Percentiles rank a stretch among this genome's conserved stretches.
phyloP scores from a whole-genome alignment of 108 stramenopile genomes.

The Seminavis robusta region DNA sequence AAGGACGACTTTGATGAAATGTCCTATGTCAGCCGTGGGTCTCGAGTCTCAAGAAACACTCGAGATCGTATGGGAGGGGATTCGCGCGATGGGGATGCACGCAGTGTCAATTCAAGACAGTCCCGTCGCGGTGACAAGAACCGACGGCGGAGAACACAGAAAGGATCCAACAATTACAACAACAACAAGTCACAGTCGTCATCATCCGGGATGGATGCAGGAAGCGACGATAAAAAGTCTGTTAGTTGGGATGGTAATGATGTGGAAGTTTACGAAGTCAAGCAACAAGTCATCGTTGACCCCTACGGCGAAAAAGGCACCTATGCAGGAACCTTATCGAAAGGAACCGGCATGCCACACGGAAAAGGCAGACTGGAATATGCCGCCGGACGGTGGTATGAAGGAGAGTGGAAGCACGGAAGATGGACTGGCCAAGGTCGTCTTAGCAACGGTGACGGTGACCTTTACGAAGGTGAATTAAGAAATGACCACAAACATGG shows the following conservation, averaged over 20 bases:
- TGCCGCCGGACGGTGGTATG: constrained; percentile 54
- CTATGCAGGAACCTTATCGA: constrained; percentile 42
- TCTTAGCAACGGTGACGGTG: constrained; percentile 47
- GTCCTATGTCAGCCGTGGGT: no score
- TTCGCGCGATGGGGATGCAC: no score
- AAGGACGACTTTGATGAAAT: constrained; percentile 15
- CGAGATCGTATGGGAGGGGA: no score
- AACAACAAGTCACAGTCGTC: no score
- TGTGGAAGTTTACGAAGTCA: constrained; percentile 28
- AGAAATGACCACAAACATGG: constrained; percentile 59
- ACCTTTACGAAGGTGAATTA: constrained; percentile 56
- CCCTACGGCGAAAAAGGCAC: constrained; percentile 55
- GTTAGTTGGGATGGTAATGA: no score
- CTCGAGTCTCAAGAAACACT: no score
- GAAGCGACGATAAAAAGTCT: no score
- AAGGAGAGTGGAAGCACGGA: constrained; percentile 55
- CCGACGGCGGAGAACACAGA: no score
- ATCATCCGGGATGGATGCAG: no score
- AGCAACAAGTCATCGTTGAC: constrained; percentile 34
- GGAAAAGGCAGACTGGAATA: constrained; percentile 52
- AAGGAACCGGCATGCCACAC: constrained; percentile 50
- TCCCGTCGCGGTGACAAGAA: no score
- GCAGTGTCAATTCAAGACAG: no score
- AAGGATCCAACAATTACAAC: no score
- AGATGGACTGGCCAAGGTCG: constrained; percentile 53